Percentiles rank a stretch among this genome's conserved stretches.
These are phyloP conservation scores for Candida neerlandica DNA, from an alignment of 1,139 yeast species.

Conservation along the genomic window DNA sequence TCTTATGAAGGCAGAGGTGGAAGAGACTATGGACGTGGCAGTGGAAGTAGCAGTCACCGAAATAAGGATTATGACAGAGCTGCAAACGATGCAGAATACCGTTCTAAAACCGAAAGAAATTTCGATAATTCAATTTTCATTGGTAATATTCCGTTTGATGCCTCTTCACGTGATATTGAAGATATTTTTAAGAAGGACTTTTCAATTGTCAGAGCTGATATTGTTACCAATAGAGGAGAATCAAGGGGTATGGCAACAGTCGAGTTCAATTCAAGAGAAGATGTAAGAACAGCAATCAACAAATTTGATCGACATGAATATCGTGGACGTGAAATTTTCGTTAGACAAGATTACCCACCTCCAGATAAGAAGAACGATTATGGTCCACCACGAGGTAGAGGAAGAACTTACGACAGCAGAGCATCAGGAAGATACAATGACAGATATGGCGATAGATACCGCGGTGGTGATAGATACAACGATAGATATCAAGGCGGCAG, in stretches of 20 bases:
- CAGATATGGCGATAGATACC: constrained; percentile 4
- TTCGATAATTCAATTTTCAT: constrained; percentile 71
- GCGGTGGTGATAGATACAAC: constrained; percentile 16
- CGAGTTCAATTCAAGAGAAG: constrained; percentile 70
- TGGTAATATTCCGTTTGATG: constrained; percentile 72
- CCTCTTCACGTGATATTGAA: constrained; percentile 60
- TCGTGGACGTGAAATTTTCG: constrained; percentile 82
- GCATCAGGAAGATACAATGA: constrained; percentile 12
- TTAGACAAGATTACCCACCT: constrained; percentile 87
- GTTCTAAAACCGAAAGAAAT: constrained; percentile 58
- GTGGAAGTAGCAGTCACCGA: constrained; percentile 9
- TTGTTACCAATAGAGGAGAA: constrained; percentile 80
- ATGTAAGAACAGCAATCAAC: constrained; percentile 75
- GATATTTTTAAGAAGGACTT: constrained; percentile 66
- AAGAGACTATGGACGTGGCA: constrained; percentile 27
- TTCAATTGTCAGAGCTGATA: constrained; percentile 80
- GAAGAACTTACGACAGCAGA: constrained; percentile 13
- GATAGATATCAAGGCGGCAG: constrained; percentile 13
- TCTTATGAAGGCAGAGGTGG: constrained; percentile 21
- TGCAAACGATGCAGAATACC: constrained; percentile 30
- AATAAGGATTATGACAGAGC: constrained; percentile 18
- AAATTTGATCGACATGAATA: constrained; percentile 68
- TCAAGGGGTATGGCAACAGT: constrained; percentile 94
- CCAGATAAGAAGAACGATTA: constrained; percentile 48
- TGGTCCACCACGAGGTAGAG: constrained; percentile 18